Evolutionary conservation across 2,329 filamentous ascomycete genomes (phyloP), one percentile per base, ranked within the genome.

Genomic region (Paecilomyces niveus): DNA sequence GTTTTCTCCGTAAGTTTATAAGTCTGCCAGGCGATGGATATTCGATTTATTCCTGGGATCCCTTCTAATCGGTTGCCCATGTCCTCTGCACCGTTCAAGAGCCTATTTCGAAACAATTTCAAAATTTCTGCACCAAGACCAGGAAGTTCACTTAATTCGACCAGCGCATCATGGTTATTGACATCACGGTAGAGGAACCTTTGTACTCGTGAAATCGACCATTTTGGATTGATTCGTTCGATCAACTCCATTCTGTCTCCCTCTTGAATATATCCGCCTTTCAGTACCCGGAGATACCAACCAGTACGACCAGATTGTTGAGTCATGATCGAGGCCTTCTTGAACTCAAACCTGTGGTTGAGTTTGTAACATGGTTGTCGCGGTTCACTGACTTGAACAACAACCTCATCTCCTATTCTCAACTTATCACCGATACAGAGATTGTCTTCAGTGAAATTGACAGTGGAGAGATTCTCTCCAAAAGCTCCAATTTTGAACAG

Each of bases 291-390:
- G 63, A 87, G 88, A 67, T 87, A 83, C 85, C 85, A 89, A 0
- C 86, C 86, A 0, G 85, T 87, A 1, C 85, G 80, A 58, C 82
- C 82, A 1, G 74, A 75, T 61, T 79, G 77, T 71, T 83, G 85
- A 0, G 83, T 82, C 21, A 78, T 74, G 0, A 81, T 81, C 3
- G 85, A 83, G 70, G 88, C 87, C 60, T 85, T 81, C 64, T 83
- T 83, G 9, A 86, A 73, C 33, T 81, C 78, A 68, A 89, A 89
- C 1, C 85, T 83, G 64, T 88, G 85, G 67, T 88, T 89, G 8
- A 89, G 78, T 67, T 88, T 89, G 74, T 83, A 88, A 72, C 86
- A 88, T 9, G 86, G 86, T 63, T 85, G 81, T 15, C 86, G 79
- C 0, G 85, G 85, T 24, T 87, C 73, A 61, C 80, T 82, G 24